Percentiles rank a stretch among this genome's conserved stretches.
phyloP scores from a whole-genome alignment of 129 eudicot species.

The Flaveria robusta region DNA sequence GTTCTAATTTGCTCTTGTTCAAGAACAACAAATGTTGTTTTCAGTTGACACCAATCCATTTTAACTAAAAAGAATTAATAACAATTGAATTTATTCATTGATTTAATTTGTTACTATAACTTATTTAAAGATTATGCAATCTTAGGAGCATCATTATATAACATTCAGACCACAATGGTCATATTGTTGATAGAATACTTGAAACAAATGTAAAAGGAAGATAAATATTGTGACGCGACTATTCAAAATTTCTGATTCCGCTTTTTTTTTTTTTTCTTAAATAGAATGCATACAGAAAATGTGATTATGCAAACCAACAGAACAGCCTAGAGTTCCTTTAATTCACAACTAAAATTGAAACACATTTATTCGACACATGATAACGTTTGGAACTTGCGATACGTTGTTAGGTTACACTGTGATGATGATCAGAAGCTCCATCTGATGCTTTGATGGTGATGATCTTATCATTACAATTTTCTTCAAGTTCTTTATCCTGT shows the following conservation, averaged over 20 bases:
- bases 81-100: too few relatives aligned
- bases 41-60: constrained; percentile 19
- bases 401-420: neutral
- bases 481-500: constrained; percentile 18
- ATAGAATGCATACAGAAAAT: neutral
- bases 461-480: constrained; percentile 29
- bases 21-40: constrained; percentile 14
- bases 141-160: too few relatives aligned
- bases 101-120: too few relatives aligned
- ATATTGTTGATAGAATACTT: neutral
- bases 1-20: constrained; percentile 23
- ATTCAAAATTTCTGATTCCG: neutral
- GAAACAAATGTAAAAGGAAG: neutral
- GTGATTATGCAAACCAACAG: too few relatives aligned
- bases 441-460: constrained; percentile 32
- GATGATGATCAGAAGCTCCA: constrained; percentile 26
- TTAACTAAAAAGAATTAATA: neutral
- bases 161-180: too few relatives aligned
- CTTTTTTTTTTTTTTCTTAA: neutral
- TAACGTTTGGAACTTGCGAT: neutral
- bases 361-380: constrained; percentile 11
- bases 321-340: too few relatives aligned
- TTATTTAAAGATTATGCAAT: too few relatives aligned
- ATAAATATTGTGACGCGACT: neutral
- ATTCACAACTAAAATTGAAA: neutral